phyloP scores from a whole-genome alignment of 495 filamentous ascomycete genomes.

The Penicillium psychrofluorescens region DNA sequence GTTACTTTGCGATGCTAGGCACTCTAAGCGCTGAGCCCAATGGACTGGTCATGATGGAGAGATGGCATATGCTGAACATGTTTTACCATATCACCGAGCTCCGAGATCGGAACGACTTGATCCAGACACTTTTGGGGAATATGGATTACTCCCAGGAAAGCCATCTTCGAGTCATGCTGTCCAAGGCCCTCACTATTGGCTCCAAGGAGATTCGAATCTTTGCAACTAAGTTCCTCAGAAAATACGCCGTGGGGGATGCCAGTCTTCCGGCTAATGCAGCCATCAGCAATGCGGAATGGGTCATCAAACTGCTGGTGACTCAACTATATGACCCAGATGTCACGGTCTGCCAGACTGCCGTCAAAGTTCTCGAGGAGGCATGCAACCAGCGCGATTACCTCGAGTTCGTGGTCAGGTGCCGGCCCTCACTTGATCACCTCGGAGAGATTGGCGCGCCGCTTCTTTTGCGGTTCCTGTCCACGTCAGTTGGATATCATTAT shows the following conservation, averaged over 20 bases:
- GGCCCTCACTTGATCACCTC: slow-evolving; percentile 90
- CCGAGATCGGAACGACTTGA: slow-evolving; percentile 80
- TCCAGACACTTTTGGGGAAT: slow-evolving; percentile 75
- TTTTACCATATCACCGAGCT: slow-evolving; percentile 96
- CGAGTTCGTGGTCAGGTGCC: slow-evolving; percentile 92
- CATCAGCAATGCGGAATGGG: slow-evolving; percentile 70
- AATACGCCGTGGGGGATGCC: slow-evolving; percentile 56
- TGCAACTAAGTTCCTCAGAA: slow-evolving; percentile 73
- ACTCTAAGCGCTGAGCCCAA: slow-evolving; percentile 71
- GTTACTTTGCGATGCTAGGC: slow-evolving; percentile 91
- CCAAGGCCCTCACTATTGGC: slow-evolving; percentile 85
- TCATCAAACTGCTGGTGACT: slow-evolving; percentile 89
- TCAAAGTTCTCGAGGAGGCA: slow-evolving; percentile 95
- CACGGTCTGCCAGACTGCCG: slow-evolving; percentile 88
- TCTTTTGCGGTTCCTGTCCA: slow-evolving; percentile 86
- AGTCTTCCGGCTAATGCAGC: slow-evolving; percentile 20
- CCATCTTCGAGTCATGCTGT: slow-evolving; percentile 84
- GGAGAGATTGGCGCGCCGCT: slow-evolving; percentile 95
- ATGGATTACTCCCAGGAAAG: slow-evolving; percentile 87
- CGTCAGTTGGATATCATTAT: slow-evolving; percentile 95
- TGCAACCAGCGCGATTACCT: slow-evolving; percentile 85
- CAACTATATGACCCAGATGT: slow-evolving; percentile 97
- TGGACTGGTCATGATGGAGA: slow-evolving; percentile 84
- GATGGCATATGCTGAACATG: slow-evolving; percentile 98
- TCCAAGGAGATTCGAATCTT: slow-evolving; percentile 87